Base-by-base conservation (phyloP, 192 early-diverging fungal species). In the Coemansia sp. region DNA sequence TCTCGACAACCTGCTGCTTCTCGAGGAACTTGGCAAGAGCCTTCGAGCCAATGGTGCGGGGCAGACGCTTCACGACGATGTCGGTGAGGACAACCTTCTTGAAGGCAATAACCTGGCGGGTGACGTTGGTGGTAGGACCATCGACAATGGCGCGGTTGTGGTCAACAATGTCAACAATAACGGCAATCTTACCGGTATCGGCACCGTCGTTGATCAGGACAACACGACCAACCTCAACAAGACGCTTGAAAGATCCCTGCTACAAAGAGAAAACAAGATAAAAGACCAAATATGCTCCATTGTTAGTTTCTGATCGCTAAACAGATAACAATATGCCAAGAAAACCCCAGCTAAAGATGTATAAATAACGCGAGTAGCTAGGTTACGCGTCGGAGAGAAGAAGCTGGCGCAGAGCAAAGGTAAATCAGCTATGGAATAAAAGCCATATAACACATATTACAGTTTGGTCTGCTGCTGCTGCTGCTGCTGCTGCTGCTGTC, bases 131-230 rank as follows among this genome's bases (percentile, higher is more conserved):
- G 86, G 93, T 96, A 56, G 96, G 96, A 38, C 97, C 96, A 83
- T 99, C 95, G 72, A 99, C 85, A 74, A 99, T 88, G 70, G 94
- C 93, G 70, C 97, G 89, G 86, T 91, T 93, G 91, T 99, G 96
- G 87, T 99, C 97, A 75, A 99, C 90, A 81, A 99, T 97, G 82
- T 98, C 97, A 64, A 98, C 92, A 85, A 99, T 92, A 75, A 95
- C 93, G 78, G 96, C 96, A 69, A 98, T 89, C 88, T 99, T 98
- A 75, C 95, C 95, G 80, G 91, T 89, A 82, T 96, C 90, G 69
- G 87, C 85, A 70, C 97, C 97, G 87, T 90, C 88, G 87, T 91
- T 97, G 75, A 99, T 75, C 70, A 96, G 87, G 77, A 99, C 95
- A 60, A 99, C 94, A 85, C 96, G 95, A 80, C 96, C 96, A 84